Conservation (phyloP, 345 rosid genomes). For the Citrus medica region DNA sequence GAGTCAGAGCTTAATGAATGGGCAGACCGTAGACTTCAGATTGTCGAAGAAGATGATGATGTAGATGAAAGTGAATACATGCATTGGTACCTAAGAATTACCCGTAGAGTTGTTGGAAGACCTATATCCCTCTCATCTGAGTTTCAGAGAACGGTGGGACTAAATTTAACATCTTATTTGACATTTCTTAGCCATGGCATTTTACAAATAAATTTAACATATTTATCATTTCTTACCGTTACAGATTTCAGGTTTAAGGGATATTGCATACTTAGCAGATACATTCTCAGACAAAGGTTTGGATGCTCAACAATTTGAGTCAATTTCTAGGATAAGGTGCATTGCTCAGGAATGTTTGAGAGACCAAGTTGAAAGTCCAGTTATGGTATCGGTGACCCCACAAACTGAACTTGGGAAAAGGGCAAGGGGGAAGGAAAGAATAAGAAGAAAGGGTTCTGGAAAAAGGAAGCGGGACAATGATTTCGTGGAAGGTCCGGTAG, state of each 20-base stretch:
- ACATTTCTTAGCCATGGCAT: not conserved
- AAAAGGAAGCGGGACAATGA: conserved; percentile 68
- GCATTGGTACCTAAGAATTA: conserved; percentile 74
- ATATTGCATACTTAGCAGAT: conserved; percentile 76
- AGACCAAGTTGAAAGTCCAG: conserved; percentile 59
- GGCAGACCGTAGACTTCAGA: conserved; percentile 57
- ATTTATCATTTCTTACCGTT: conserved; percentile 2
- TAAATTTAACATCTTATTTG: conserved; percentile 11
- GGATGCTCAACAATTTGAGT: conserved; percentile 63
- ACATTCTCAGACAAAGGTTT: conserved; percentile 61
- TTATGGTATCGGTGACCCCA: conserved; percentile 27
- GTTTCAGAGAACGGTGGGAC: conserved; percentile 74
- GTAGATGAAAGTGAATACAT: conserved; percentile 72
- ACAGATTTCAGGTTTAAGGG: conserved; percentile 81
- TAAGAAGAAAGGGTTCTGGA: conserved; percentile 65
- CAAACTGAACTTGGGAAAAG: conserved; percentile 63
- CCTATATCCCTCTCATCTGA: conserved; percentile 81
- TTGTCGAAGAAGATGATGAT: conserved; percentile 60
- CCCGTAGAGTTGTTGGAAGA: conserved; percentile 82
- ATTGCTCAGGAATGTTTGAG: conserved; percentile 83
- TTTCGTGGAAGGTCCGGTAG: conserved; percentile 48
- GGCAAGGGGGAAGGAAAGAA: conserved; percentile 74
- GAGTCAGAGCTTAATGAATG: conserved; percentile 87
- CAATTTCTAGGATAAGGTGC: conserved; percentile 61
- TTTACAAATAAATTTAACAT: not conserved